Evolutionary conservation across 2,329 filamentous ascomycete genomes (phyloP).

Genomic region (Neospermospora avenae): DNA sequence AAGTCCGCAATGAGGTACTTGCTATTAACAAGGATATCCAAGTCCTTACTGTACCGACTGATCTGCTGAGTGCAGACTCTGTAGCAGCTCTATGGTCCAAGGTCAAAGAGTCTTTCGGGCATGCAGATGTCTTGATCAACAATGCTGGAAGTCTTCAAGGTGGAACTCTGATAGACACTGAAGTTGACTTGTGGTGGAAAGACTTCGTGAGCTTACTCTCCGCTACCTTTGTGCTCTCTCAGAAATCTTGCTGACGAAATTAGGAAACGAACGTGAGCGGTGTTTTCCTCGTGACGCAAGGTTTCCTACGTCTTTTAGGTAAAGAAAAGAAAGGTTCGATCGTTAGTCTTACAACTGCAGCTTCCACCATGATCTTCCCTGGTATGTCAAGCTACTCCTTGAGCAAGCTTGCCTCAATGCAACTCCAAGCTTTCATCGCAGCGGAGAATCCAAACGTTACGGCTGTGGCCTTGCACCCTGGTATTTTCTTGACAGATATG

Average conservation of each 20-base stretch:
- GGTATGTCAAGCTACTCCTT: slow-evolving; percentile 13
- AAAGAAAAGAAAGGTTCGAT: slow-evolving; percentile 14
- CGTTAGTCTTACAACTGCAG: slow-evolving; percentile 15
- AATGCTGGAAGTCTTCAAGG: slow-evolving; percentile 17
- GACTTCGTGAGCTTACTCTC: slow-evolving; percentile 19
- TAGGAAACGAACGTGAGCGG: slow-evolving; percentile 38
- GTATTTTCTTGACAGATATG: slow-evolving; percentile 20
- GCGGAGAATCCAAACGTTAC: slow-evolving; percentile 19
- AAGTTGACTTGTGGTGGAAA: slow-evolving; percentile 17
- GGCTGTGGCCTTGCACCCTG: slow-evolving; percentile 16
- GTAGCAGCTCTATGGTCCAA: slow-evolving; percentile 22
- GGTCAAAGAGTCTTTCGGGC: slow-evolving; percentile 37
- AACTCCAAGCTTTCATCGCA: slow-evolving; percentile 15
- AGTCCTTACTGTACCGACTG: slow-evolving; percentile 33
- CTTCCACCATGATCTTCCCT: neutral
- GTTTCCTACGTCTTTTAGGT: slow-evolving; percentile 32
- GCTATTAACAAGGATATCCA: slow-evolving; percentile 33
- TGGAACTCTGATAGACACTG: slow-evolving; percentile 4
- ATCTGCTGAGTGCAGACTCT: slow-evolving; percentile 29
- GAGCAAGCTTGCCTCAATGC: slow-evolving; percentile 15
- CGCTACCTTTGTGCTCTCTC: neutral
- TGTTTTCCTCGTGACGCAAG: slow-evolving; percentile 34
- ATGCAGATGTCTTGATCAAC: slow-evolving; percentile 49
- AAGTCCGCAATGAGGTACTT: slow-evolving; percentile 29
- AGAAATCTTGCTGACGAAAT: neutral